phyloP scores from a whole-genome alignment of 129 eudicot species.

The Tanacetum coccineum region DNA sequence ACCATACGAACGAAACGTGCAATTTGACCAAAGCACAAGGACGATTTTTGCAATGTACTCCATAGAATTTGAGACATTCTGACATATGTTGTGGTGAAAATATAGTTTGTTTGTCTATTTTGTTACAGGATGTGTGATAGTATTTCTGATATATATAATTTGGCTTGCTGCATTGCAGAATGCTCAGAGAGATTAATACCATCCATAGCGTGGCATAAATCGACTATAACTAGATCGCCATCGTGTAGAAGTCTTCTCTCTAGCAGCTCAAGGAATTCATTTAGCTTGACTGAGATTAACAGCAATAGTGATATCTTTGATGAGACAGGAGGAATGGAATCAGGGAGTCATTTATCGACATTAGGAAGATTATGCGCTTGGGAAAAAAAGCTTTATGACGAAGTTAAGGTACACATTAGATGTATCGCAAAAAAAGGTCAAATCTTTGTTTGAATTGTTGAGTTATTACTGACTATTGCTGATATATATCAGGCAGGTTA shows the following conservation, averaged over 20 bases:
- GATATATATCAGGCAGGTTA: slow-evolving; percentile 38
- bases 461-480: slow-evolving; percentile 2
- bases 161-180: slow-evolving; percentile 31
- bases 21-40: no score
- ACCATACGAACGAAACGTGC: no score
- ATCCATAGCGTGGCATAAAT: slow-evolving; percentile 33
- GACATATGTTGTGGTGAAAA: no score
- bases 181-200: slow-evolving; percentile 35
- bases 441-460: neutral
- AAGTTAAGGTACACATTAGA: slow-evolving; percentile 44
- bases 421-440: neutral
- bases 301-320: slow-evolving; percentile 33
- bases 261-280: slow-evolving; percentile 39
- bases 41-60: no score
- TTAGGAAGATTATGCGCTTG: slow-evolving; percentile 57
- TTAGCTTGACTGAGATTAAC: slow-evolving; percentile 33
- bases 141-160: neutral
- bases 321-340: slow-evolving; percentile 44
- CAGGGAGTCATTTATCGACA: slow-evolving; percentile 60
- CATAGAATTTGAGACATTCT: no score
- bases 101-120: no score
- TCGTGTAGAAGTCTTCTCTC: slow-evolving; percentile 47
- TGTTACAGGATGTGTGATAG: no score
- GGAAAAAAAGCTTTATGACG: slow-evolving; percentile 62
- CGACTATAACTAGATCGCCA: slow-evolving; percentile 33